Conservation (phyloP, 2,329 filamentous ascomycete genomes). For the Pseudogymnoascus sp. region DNA sequence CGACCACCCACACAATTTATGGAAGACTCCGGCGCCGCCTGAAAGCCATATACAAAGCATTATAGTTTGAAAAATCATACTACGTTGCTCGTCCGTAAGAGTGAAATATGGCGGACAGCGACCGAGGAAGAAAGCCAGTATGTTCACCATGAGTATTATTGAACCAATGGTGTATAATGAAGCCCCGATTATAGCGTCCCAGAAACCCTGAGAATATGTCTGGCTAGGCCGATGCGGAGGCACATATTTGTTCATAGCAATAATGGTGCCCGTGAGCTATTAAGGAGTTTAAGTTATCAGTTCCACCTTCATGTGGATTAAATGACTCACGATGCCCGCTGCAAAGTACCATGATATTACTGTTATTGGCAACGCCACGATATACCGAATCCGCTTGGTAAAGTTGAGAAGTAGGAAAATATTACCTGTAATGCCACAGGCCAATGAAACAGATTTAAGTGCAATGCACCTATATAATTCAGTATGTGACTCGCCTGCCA, state of each 20-base stretch:
- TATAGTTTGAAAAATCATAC: constrained; percentile 85
- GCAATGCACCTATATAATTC: constrained; percentile 43
- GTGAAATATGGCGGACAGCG: constrained; percentile 75
- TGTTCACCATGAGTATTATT: constrained; percentile 59
- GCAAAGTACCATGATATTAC: constrained; percentile 61
- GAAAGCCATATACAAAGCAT: constrained; percentile 75
- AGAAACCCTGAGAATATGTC: constrained; percentile 61
- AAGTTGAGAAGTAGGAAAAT: constrained; percentile 63
- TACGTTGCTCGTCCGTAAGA: constrained; percentile 73
- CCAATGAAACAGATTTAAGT: constrained; percentile 57
- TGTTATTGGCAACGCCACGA: constrained; percentile 58
- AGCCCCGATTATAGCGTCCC: constrained; percentile 60
- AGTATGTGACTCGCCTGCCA: constrained; percentile 7
- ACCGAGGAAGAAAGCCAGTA: constrained; percentile 58
- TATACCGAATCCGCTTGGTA: constrained; percentile 57
- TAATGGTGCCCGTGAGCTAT: constrained; percentile 50
- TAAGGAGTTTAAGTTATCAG: not conserved
- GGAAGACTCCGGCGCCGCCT: constrained; percentile 69
- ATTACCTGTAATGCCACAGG: constrained; percentile 59
- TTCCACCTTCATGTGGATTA: not conserved
- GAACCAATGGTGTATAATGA: constrained; percentile 57
- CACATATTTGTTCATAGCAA: constrained; percentile 48
- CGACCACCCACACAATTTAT: constrained; percentile 62
- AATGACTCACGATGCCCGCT: constrained; percentile 49
- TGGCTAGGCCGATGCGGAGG: constrained; percentile 38